phyloP scores from a whole-genome alignment of 148 eudicot genomes.

The Chenopodium formosanum region DNA sequence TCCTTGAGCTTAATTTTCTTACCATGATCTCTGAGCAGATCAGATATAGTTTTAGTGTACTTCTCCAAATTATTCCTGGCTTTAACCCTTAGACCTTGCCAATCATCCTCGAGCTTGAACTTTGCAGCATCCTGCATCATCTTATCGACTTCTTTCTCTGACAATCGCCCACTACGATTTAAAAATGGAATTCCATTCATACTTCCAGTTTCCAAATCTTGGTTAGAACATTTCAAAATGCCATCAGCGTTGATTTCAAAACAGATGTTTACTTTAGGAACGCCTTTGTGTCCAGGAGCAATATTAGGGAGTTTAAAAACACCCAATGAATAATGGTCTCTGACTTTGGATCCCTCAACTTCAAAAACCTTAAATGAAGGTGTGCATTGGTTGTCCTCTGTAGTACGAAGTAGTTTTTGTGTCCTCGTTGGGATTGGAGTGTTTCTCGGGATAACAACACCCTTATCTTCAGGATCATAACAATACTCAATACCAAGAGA shows the following conservation, averaged over 20 bases:
- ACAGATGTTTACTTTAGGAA: not conserved
- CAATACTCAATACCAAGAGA: not conserved
- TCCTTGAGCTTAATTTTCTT: not conserved
- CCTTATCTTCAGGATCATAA: not conserved
- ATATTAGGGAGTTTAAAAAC: not conserved
- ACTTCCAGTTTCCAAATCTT: not conserved
- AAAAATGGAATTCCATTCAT: not conserved
- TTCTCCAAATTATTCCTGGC: not conserved
- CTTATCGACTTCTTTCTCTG: constrained; percentile 1
- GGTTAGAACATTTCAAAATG: not conserved
- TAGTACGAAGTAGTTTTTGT: too few relatives aligned
- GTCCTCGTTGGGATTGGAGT: not conserved
- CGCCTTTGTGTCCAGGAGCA: not conserved
- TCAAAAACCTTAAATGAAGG: not conserved
- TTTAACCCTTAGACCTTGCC: not conserved
- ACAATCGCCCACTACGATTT: not conserved
- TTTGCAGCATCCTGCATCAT: not conserved
- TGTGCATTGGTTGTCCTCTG: too few relatives aligned
- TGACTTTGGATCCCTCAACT: not conserved
- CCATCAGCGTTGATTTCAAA: not conserved
- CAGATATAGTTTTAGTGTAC: not conserved
- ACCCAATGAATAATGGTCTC: not conserved
- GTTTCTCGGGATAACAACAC: not conserved
- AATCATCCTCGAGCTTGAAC: not conserved
- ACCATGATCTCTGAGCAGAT: not conserved